Base-by-base conservation (phyloP, 2,329 filamentous ascomycete genomes). In the Cladosporium sp. region DNA sequence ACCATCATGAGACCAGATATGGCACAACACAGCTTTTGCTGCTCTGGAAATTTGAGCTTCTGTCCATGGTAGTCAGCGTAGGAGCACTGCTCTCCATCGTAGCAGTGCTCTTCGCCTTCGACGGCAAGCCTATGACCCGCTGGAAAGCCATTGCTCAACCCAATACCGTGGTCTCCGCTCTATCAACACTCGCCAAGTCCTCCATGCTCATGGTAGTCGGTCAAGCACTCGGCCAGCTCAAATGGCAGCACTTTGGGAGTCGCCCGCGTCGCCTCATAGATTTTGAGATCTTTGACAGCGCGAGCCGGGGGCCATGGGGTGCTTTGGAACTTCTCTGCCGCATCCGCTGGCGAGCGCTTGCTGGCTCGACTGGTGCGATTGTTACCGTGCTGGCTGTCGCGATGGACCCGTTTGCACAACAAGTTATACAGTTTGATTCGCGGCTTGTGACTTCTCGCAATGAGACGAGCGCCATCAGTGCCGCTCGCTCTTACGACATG, bases 121-220 rank as follows among this genome's bases (percentile, higher is more conserved):
- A 58, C n/a, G 55, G 55, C 18, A 58, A 58, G 21, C 32, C 55
- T 2, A 36, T 24, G 34, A 28, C 12, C 32, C 32, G 12, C 55
- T 58, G 55, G 55, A 58, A 24, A 38, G 32, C 34, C n/a, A 36
- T 41, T 34, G 32, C 34, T 6, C 32, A 36, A 14, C 55, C 55
- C n/a, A 58, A 58, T 21, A 58, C 55, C 14, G 55, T 58, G n/a
- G 34, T 58, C 34, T 36, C 55, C 4, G 32, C 34, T 24, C 8
- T 58, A 11, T 58, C 55, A 32, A 58, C 55, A 15, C 32, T 58
- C 8, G 32, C 55, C 34, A 58, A 58, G 34, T 58, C 55, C 2
- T 24, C 55, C n/a, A 58, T 58, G 32, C 34, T 58, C 32, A 36
- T 58, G 32, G 55, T 41, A 14, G n/a, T 58, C 34, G 34, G 32